Percentiles rank a stretch among this genome's conserved stretches.
Evolutionary conservation across 148 eudicot species (phyloP).

Genomic region (Cornus kousa): DNA sequence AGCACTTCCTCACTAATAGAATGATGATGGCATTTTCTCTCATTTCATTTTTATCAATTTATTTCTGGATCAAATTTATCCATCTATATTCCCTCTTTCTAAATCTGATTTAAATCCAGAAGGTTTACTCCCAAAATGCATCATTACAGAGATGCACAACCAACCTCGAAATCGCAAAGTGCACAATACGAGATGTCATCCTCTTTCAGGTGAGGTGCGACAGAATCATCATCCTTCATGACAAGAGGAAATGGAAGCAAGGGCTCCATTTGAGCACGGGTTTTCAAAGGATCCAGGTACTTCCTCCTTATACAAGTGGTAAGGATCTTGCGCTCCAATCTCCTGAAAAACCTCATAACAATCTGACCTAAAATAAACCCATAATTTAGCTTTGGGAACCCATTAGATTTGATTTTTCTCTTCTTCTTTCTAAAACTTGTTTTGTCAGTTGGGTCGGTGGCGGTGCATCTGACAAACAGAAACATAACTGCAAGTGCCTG

Average conservation of each 20-base stretch:
- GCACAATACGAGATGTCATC: constrained; percentile 80
- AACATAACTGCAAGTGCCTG: constrained; percentile 67
- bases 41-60: background rate
- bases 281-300: constrained; percentile 61
- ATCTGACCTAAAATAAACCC: constrained; percentile 55
- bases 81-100: background rate
- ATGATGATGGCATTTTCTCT: background rate
- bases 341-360: constrained; percentile 49
- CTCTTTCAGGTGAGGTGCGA: constrained; percentile 44
- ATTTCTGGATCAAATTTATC: no score
- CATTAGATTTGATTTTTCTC: constrained; percentile 31
- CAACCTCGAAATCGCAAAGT: constrained; percentile 71
- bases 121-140: background rate
- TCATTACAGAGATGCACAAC: background rate
- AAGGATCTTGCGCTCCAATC: constrained; percentile 70
- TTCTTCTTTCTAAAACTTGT: constrained; percentile 48
- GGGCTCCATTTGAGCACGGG: constrained; percentile 57
- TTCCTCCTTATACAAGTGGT: constrained; percentile 72
- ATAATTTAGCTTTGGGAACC: constrained; percentile 45
- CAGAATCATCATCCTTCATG: constrained; percentile 52
- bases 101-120: background rate
- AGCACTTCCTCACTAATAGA: background rate
- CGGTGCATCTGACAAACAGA: constrained; percentile 69
- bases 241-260: constrained; percentile 75
- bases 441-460: constrained; percentile 77